Evolutionary conservation across 495 filamentous ascomycete species (phyloP), one percentile per base, ranked within the genome.

Genomic region (Podospora pseudocomata): DNA sequence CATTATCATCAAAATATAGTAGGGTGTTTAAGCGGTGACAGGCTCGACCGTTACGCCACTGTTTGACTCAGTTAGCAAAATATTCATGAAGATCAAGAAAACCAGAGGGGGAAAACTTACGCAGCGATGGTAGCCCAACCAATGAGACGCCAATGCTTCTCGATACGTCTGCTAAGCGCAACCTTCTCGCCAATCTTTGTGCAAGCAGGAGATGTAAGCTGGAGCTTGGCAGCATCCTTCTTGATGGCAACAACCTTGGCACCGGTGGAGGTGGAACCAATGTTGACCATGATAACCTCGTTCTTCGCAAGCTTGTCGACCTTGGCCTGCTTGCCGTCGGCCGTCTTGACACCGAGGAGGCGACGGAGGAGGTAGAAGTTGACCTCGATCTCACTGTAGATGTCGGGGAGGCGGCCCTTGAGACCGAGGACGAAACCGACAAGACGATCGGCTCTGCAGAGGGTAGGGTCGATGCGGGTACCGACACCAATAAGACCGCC

Each of bases 271-370:
- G 94, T 97, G 28, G 92, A 96, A 66, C 95, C 95, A 76, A 99
- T 97, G 85, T 99, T 99, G 67, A 99, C 95, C 94, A 99, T 97
- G 74, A 94, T 91, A 73, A 98, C 92, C 80, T 99, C 95, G 77
- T 96, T 96, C 89, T 98, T 98, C 56, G 93, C 82, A 57, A 99
- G 85, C 83, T 99, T 99, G 66, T 91, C 92, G 68, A 99, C 95
- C 90, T 98, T 99, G 69, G 93, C 94, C 81, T 98, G 96, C 86
- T 98, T 99, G 74, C 95, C 95, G 73, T 99, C 95, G 65, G 96
- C 93, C 28, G 94, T 96, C 83, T 96, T 94, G 68, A 99, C 96
- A 88, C 95, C 95, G 65, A 99, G 86, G 58, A 99, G 86, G 70
- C 95, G 87, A 69, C 94, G 90, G 39, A 99, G 87, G 68, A 99